A percentile compares a stretch with the other conserved stretches of the same genome.
These are phyloP conservation scores for Schoenoplectus tabernaemontani DNA, from an alignment of 202 grass and related monocot genomes.

Conservation along the genomic window DNA sequence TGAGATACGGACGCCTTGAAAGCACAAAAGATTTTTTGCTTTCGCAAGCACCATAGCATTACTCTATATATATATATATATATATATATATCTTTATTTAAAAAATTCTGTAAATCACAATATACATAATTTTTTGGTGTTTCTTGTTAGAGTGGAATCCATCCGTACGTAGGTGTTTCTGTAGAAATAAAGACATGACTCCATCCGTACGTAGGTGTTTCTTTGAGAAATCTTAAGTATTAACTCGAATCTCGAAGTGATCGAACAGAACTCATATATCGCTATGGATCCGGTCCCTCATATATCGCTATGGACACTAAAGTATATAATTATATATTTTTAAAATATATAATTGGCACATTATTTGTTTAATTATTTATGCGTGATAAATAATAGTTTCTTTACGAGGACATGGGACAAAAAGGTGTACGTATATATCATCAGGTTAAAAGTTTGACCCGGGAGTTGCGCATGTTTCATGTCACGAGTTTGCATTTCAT, in stretches of 20 bases:
- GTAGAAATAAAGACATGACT: background rate
- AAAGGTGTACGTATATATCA: background rate
- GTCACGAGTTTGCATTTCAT: conserved; percentile 13
- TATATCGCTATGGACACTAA: background rate
- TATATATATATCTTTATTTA: background rate
- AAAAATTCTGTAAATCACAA: background rate
- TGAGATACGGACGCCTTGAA: no score
- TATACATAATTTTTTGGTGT: background rate
- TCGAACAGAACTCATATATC: no score
- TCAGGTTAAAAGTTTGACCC: conserved; percentile 2
- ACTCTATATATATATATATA: background rate
- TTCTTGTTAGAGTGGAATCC: background rate
- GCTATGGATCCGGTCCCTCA: no score
- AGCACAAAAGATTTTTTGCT: no score
- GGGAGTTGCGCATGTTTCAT: background rate
- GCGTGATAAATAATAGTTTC: background rate
- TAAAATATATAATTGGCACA: background rate
- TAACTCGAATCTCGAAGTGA: no score
- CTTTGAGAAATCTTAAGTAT: no score
- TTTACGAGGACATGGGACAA: background rate
- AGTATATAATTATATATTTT: background rate
- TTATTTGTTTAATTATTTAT: background rate
- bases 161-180: no score
- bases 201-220: no score
- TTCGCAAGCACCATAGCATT: no score